phyloP scores from a whole-genome alignment of 768 basidiomycete species.

The Pisolithus orientalis region DNA sequence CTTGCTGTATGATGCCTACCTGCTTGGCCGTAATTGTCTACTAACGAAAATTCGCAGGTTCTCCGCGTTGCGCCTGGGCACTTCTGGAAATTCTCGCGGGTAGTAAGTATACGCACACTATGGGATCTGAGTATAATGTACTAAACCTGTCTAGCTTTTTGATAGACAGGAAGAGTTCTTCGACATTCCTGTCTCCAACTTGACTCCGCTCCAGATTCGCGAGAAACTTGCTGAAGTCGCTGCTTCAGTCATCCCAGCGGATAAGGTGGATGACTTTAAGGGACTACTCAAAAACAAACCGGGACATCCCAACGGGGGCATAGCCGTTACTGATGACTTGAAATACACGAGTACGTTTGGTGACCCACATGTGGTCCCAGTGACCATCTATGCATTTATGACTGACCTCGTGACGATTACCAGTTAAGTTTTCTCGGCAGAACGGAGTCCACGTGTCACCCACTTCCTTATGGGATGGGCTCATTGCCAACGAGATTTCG shows the following conservation, averaged over 20 bases:
- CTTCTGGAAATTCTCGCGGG: constrained; percentile 74
- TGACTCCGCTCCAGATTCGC: constrained; percentile 68
- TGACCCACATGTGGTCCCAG: neutral
- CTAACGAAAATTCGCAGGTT: constrained; percentile 37
- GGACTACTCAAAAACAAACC: constrained; percentile 56
- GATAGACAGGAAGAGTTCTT: constrained; percentile 72
- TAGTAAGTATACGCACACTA: constrained; percentile 33
- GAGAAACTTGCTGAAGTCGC: constrained; percentile 64
- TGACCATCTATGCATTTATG: neutral
- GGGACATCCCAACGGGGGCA: constrained; percentile 67
- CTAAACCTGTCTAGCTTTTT: constrained; percentile 50
- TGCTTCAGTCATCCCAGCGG: constrained; percentile 42
- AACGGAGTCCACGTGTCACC: constrained; percentile 92
- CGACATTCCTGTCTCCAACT: constrained; percentile 62
- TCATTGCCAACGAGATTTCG: constrained; percentile 63
- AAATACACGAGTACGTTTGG: constrained; percentile 75
- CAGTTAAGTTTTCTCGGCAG: constrained; percentile 88
- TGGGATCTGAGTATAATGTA: neutral
- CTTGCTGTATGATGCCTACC: constrained; percentile 53
- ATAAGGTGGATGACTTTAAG: constrained; percentile 46
- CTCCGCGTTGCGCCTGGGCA: constrained; percentile 63
- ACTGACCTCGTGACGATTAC: neutral
- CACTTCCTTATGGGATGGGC: constrained; percentile 71
- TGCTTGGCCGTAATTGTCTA: neutral
- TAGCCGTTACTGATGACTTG: constrained; percentile 76